Base-by-base conservation (phyloP, 2,329 filamentous ascomycete genomes). In the Trichoderma citrinoviride region DNA sequence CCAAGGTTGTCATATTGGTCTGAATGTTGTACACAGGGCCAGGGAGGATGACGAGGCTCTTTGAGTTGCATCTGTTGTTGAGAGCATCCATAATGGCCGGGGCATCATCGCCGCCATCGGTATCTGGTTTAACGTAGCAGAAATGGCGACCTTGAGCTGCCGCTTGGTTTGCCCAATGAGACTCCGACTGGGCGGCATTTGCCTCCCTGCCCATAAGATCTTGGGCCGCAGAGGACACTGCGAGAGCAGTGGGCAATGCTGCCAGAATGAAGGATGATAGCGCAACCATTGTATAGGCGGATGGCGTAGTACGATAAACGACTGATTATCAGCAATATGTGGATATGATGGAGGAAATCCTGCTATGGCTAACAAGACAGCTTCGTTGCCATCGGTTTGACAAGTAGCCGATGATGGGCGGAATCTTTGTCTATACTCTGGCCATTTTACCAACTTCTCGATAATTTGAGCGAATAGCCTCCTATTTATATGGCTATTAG, bases 1-100 rank as follows among this genome's bases (percentile, higher is more conserved):
- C 53, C 44, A 70, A 65, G 0, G 76, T 78, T 23, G 73, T 74
- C 76, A 79, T 77, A 61, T 74, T 71, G 43, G 70, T 69, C 49
- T 70, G 69, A 68, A 79, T 76, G 61, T 75, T 70, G 70, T 79
- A 79, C 7, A 69, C 67, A 2, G 71, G 70, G 7, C 75, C 74
- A 1, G 75, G 71, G 21, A 78, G 69, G 43, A 76, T 73, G 27
- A 78, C 67, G 46, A 77, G 68, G 44, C 73, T 71, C 33, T 72
- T 71, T 23, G 52, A 62, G 2, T 71, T 70, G 65, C 76, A 78
- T 3, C 70, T 50, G 5, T 69, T 40, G 50, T 74, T 77, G 60
- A 78, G 72, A 2, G 75, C 74, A 5, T 72, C 53, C n/a, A 72
- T 66, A 25, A 78, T 75, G 12, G 68, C 68, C 1, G 70, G 71